These are phyloP conservation scores for Chaetomium globosum DNA, from an alignment of 2,329 filamentous ascomycete genomes.

Conservation along the genomic window DNA sequence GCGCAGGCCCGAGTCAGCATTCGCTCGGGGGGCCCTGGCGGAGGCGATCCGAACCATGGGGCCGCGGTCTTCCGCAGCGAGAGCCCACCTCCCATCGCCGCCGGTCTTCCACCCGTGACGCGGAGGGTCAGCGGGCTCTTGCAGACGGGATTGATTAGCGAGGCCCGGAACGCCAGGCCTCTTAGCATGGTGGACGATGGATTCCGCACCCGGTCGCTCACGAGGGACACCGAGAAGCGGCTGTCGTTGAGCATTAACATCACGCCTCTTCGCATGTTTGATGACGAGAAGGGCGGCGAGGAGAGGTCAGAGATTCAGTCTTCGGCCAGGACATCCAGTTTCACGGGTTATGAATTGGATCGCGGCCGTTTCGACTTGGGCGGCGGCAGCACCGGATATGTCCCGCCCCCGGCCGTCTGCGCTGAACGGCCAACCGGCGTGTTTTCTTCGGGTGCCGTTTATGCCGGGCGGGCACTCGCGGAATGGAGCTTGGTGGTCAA, in stretches of 20 bases:
- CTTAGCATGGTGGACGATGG: conserved; percentile 31
- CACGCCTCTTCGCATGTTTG: conserved; percentile 25
- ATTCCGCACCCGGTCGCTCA: conserved; percentile 28
- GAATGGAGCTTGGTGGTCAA: conserved; percentile 76
- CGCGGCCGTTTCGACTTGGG: conserved; percentile 28
- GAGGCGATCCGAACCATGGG: conserved; percentile 9
- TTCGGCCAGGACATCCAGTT: conserved; percentile 14
- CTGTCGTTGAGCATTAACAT: conserved; percentile 35
- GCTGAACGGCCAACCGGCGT: conserved; percentile 52
- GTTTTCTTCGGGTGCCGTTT: conserved; percentile 55
- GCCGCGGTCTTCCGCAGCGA: conserved; percentile 39
- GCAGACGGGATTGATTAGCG: conserved; percentile 52
- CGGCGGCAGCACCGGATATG: not conserved
- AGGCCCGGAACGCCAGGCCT: conserved; percentile 54
- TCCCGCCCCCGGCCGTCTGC: conserved; percentile 37
- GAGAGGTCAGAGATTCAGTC: conserved; percentile 27
- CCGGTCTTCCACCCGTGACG: conserved; percentile 49
- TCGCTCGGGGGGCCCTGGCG: conserved; percentile 36
- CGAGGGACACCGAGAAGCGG: conserved; percentile 28
- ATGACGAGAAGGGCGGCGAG: conserved; percentile 21
- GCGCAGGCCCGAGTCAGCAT: conserved; percentile 66
- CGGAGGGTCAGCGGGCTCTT: conserved; percentile 53
- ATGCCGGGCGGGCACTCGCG: conserved; percentile 72
- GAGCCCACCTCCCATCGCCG: conserved; percentile 45
- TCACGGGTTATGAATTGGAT: conserved; percentile 25